Conservation (phyloP, 371 early-diverging fungal species). For the Mortierella sp. region DNA sequence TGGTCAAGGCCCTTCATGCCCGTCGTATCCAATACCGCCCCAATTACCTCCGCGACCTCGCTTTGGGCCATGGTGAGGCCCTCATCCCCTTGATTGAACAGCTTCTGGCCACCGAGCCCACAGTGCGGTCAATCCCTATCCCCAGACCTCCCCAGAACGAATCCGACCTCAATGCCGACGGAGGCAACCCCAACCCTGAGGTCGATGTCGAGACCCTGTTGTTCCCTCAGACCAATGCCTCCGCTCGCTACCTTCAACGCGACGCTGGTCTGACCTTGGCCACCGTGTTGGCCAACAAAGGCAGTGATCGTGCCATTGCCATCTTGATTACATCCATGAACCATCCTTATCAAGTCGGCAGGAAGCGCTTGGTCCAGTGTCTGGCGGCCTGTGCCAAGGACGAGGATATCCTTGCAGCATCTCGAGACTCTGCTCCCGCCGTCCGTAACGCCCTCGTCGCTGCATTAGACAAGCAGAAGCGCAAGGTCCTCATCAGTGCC, state of each 20-base stretch:
- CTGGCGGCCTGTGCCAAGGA: constrained; percentile 35
- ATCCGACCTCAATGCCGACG: constrained; percentile 42
- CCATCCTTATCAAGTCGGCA: constrained; percentile 42
- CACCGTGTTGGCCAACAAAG: constrained; percentile 20
- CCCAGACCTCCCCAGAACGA: constrained; percentile 25
- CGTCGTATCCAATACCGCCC: constrained; percentile 36
- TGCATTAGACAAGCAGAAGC: constrained; percentile 24
- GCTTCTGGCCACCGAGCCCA: constrained; percentile 35
- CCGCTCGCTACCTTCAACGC: constrained; percentile 39
- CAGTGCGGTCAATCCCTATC: constrained; percentile 26
- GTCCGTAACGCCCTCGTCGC: constrained; percentile 39
- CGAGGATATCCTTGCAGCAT: constrained; percentile 35
- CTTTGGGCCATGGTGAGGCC: constrained; percentile 12
- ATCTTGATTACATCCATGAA: constrained; percentile 33
- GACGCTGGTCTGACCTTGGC: constrained; percentile 35
- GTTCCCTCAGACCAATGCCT: constrained; percentile 44
- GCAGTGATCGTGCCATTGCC: constrained; percentile 18
- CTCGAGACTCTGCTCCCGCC: constrained; percentile 28
- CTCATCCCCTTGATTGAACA: constrained; percentile 33
- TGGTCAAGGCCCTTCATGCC: constrained; percentile 14
- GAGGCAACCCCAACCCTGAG: constrained; percentile 46
- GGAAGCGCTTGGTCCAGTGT: constrained; percentile 34
- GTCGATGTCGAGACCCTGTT: constrained; percentile 23
- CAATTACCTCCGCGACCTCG: constrained; percentile 24
- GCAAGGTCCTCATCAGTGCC: constrained; percentile 28